phyloP scores from a whole-genome alignment of 2,329 filamentous ascomycete genomes.

The Scolecobasidium constrictum region DNA sequence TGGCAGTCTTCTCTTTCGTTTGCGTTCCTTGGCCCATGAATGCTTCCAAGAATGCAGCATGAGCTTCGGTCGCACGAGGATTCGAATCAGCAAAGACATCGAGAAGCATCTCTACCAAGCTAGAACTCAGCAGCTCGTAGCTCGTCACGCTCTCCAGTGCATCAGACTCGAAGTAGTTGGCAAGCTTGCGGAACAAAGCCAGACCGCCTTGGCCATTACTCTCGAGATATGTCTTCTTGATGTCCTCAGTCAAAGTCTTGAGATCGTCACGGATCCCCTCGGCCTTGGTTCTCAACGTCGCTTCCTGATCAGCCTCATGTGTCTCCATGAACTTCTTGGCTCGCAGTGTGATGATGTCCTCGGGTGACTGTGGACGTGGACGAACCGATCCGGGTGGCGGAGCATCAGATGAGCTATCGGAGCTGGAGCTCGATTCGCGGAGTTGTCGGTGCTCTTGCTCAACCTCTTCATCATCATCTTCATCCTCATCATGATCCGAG shows the following conservation, averaged over 20 bases:
- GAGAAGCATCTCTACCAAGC: slow-evolving; percentile 74
- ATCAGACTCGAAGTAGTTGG: slow-evolving; percentile 78
- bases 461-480: slow-evolving; percentile 38
- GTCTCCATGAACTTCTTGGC: slow-evolving; percentile 75
- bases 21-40: slow-evolving; percentile 71
- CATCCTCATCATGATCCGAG: slow-evolving; percentile 31
- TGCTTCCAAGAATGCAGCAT: slow-evolving; percentile 75
- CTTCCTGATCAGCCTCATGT: slow-evolving; percentile 68
- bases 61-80: slow-evolving; percentile 45
- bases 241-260: slow-evolving; percentile 57
- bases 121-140: slow-evolving; percentile 83
- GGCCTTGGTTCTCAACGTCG: slow-evolving; percentile 68
- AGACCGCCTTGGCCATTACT: slow-evolving; percentile 34
- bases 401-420: slow-evolving; percentile 49
- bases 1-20: slow-evolving; percentile 51
- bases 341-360: slow-evolving; percentile 58
- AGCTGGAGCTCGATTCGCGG: slow-evolving; percentile 43
- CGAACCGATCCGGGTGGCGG: slow-evolving; percentile 16
- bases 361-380: slow-evolving; percentile 19
- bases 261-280: slow-evolving; percentile 63
- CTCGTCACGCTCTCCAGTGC: slow-evolving; percentile 90
- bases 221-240: slow-evolving; percentile 58
- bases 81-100: slow-evolving; percentile 69
- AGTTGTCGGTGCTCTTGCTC: slow-evolving; percentile 26
- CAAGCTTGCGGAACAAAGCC: slow-evolving; percentile 62